Conservation (phyloP, 805 yeast species). For the Pichia nanzhaoensis region DNA sequence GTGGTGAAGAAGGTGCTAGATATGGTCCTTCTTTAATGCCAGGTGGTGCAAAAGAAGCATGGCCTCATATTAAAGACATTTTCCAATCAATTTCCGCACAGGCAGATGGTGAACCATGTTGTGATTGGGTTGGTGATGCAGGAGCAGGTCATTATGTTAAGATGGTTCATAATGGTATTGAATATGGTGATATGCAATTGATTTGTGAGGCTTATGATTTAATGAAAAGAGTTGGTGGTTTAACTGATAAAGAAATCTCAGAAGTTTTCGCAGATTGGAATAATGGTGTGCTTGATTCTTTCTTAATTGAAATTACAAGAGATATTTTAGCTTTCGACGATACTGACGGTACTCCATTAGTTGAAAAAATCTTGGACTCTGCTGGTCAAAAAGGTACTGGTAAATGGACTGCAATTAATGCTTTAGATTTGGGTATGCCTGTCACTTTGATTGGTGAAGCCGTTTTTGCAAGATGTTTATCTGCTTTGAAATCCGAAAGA, state of each 20-base stretch:
- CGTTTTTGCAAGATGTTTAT: conserved; percentile 91
- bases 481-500: conserved; percentile 91
- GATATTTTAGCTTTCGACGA: conserved; percentile 89
- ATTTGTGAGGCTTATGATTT: conserved; percentile 97
- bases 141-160: conserved; percentile 99
- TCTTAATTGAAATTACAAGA: conserved; percentile 93
- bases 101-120: conserved; percentile 97
- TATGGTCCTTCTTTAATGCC: conserved; percentile 99
- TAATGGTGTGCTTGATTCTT: conserved; percentile 95
- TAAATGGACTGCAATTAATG: conserved; percentile 99
- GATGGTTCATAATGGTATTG: conserved; percentile 99
- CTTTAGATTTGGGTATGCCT: conserved; percentile 96
- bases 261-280: conserved; percentile 92
- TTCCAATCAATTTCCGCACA: conserved; percentile 96
- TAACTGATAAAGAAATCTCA: conserved; percentile 86
- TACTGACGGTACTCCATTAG: conserved; percentile 84
- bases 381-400: conserved; percentile 99
- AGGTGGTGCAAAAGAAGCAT: conserved; percentile 96
- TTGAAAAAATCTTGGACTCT: conserved; percentile 91
- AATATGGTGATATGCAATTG: conserved; percentile 99
- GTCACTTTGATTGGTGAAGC: conserved; percentile 98
- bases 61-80: conserved; percentile 97
- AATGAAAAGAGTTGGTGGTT: conserved; percentile 88
- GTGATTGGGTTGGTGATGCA: conserved; percentile 99
- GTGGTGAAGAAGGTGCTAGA: conserved; percentile 99